Evolutionary conservation across 176 grass and related monocot species (phyloP), one percentile per base, ranked within the genome.

Genomic region (Themeda triandra): DNA sequence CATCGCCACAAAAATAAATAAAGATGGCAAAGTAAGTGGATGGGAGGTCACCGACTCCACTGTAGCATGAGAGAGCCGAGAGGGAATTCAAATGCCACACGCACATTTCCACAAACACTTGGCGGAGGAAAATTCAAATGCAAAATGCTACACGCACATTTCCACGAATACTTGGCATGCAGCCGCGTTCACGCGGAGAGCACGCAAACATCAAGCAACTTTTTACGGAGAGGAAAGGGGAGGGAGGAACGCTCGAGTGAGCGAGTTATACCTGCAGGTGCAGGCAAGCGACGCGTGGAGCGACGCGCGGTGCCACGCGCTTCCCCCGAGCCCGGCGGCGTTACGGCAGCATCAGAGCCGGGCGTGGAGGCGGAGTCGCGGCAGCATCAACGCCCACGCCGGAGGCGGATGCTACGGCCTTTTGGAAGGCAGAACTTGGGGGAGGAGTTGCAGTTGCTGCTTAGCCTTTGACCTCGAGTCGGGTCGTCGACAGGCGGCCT

Each of bases 131-230:
- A 23, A 75, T 6, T n/a, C 44, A 54, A 54, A 75, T 23, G 46
- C 27, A 27, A 54, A 54, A 75, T 23, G 46, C 27, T 33, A 53
- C 58, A 27, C 67, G 83, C 59, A 76, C 81, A 73, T 88, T 88
- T 84, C 58, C 27, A 10, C 87, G 10, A 88, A 80, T 76, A 88
- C 58, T 45, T 88, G 32, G 27, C 75, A 9, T 33, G 80, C 73
- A 41, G 27, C 48, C 0, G 33, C 23, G 33, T 14, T 14, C 23
- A 4, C 33, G 35, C 33, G 6, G 4, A 24, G 32, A 27, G 10
- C 32, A 17, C 25, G 5, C n/a, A n/a, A n/a, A n/a, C n/a, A 17
- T 19, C 15, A n/a, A 45, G 56, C 29, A 3, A 9, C 25, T 33
- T 27, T 66, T 18, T n/a, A 19, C 30, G 66, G 42, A 54, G 27